phyloP scores from a whole-genome alignment of 2,329 filamentous ascomycete species.

The Beauveria scarabaeidicola region DNA sequence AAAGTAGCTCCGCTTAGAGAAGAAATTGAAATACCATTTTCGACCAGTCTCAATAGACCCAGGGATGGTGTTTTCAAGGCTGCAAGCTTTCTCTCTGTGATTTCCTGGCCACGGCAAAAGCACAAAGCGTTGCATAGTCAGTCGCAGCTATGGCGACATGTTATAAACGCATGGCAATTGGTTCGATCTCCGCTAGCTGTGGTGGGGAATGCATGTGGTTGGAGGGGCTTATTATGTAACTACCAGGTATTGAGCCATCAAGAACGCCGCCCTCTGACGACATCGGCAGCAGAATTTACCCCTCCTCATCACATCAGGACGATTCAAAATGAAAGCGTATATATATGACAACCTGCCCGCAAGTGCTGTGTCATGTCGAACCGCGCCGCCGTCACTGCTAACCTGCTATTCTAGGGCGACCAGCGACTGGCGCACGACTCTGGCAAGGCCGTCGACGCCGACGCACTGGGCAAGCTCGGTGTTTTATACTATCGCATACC shows the following conservation, averaged over 20 bases:
- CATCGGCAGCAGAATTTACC: background rate
- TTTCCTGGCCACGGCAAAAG: background rate
- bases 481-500: constrained; percentile 69
- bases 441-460: constrained; percentile 55
- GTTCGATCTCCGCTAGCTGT: background rate
- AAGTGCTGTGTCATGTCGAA: constrained; percentile 19
- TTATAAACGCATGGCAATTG: background rate
- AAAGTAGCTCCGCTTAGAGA: background rate
- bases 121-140: background rate
- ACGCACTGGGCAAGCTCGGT: constrained; percentile 64
- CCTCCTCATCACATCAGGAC: background rate
- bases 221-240: constrained; percentile 11
- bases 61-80: background rate
- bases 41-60: background rate
- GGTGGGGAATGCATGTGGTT: constrained; percentile 1
- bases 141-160: background rate
- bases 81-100: background rate
- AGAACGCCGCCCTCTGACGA: background rate
- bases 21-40: background rate
- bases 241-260: constrained; percentile 3
- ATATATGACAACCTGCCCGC: constrained; percentile 48
- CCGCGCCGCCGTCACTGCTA: background rate
- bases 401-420: constrained; percentile 58
- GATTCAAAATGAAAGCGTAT: constrained; percentile 46
- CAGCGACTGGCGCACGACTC: constrained; percentile 88